These are phyloP conservation scores for Coelastrella sp. DNA, from an alignment of 139 green algal genomes.

Conservation along the genomic window DNA sequence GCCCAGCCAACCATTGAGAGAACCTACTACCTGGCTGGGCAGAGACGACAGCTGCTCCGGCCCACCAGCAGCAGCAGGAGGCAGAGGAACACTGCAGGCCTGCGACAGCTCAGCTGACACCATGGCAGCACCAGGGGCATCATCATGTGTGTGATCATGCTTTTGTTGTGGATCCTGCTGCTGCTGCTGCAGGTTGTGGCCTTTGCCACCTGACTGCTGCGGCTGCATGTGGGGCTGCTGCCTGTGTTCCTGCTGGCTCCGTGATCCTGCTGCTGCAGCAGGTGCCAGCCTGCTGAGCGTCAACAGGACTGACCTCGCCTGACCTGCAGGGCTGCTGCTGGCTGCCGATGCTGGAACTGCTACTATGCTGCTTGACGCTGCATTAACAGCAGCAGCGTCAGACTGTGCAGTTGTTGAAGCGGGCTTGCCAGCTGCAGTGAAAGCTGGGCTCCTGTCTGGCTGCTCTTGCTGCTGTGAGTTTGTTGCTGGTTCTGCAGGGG, in stretches of 20 bases:
- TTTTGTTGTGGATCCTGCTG: not conserved
- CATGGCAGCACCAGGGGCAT: no score
- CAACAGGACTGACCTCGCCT: not conserved
- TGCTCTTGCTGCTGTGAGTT: not conserved
- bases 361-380: not conserved
- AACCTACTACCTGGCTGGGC: not conserved
- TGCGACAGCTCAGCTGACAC: no score
- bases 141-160: not conserved
- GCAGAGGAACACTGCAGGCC: no score
- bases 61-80: not conserved
- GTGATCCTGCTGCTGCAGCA: not conserved
- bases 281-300: not conserved
- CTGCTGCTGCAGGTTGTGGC: not conserved
- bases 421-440: not conserved
- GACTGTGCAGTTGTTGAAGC: not conserved
- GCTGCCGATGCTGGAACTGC: not conserved
- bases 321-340: not conserved
- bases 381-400: not conserved
- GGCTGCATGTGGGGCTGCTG: not conserved
- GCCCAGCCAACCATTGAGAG: not conserved
- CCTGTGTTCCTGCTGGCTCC: not conserved
- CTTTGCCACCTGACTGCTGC: not conserved
- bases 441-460: not conserved
- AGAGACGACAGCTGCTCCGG: not conserved
- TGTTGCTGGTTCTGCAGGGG: not conserved